Percentiles rank a stretch among this genome's conserved stretches.
Evolutionary conservation across 768 basidiomycete species (phyloP).

Genomic region (Phallus indusiatus): DNA sequence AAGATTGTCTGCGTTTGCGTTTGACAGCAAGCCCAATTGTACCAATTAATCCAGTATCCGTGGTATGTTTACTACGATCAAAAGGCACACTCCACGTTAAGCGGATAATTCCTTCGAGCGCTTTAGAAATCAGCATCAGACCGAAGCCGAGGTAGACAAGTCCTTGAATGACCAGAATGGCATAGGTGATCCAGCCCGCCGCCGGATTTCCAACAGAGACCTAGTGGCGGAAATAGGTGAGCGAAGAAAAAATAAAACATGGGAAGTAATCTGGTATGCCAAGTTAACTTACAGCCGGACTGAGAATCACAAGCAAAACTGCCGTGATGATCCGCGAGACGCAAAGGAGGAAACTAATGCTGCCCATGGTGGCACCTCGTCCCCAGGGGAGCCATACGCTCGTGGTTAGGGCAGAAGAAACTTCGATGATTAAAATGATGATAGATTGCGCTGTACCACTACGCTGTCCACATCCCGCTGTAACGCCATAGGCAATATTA

Average conservation of each 20-base stretch:
- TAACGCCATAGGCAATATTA: constrained; percentile 74
- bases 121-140: constrained; percentile 75
- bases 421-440: constrained; percentile 82
- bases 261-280: constrained; percentile 8
- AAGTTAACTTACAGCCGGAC: constrained; percentile 61
- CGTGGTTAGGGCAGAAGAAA: constrained; percentile 77
- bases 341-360: constrained; percentile 89
- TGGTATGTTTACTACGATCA: constrained; percentile 67
- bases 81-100: constrained; percentile 72
- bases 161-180: constrained; percentile 70
- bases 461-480: constrained; percentile 82
- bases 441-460: constrained; percentile 90
- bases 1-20: too few species aligned
- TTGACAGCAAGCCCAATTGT: constrained; percentile 51
- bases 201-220: constrained; percentile 76
- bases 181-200: constrained; percentile 89
- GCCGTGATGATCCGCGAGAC: constrained; percentile 85
- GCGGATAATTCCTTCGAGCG: constrained; percentile 75
- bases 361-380: constrained; percentile 92
- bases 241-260: constrained; percentile 14
- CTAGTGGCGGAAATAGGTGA: constrained; percentile 29
- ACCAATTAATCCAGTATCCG: constrained; percentile 83
- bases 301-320: constrained; percentile 83
- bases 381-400: constrained; percentile 97
- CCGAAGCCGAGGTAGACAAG: constrained; percentile 79